phyloP scores from a whole-genome alignment of 225 moss, liverwort and hornwort species.

The Polytrichum formosum region DNA sequence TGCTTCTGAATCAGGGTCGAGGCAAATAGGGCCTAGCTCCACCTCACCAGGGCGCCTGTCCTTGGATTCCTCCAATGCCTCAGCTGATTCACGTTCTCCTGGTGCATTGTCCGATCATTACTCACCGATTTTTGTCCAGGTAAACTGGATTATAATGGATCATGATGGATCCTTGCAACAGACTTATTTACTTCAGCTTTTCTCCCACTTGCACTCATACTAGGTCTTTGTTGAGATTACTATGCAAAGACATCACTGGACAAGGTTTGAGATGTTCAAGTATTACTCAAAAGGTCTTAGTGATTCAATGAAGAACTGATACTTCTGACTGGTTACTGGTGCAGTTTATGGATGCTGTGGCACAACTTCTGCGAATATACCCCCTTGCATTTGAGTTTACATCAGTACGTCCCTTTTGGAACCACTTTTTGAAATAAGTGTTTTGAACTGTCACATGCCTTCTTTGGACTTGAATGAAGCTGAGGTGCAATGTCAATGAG shows the following conservation, averaged over 20 bases:
- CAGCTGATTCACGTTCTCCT: constrained; percentile 34
- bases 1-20: constrained; percentile 50
- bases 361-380: constrained; percentile 84
- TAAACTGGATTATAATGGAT: constrained; percentile 5
- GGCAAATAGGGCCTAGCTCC: constrained; percentile 39
- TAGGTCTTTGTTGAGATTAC: too few species aligned
- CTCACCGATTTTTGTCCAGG: constrained; percentile 92
- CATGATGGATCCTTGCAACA: too few species aligned
- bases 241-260: too few species aligned
- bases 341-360: constrained; percentile 95
- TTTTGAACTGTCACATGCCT: too few species aligned
- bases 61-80: constrained; percentile 36
- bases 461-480: too few species aligned
- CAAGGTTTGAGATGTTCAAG: too few species aligned
- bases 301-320: not conserved
- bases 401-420: constrained; percentile 35
- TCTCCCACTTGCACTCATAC: too few species aligned
- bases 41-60: constrained; percentile 62
- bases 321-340: constrained; percentile 9
- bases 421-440: too few species aligned
- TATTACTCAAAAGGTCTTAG: too few species aligned
- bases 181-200: too few species aligned
- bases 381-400: constrained; percentile 95
- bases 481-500: too few species aligned
- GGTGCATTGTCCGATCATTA: constrained; percentile 68